Conservation (phyloP, 352 stramenopile species). For the Phytophthora melonis region DNA sequence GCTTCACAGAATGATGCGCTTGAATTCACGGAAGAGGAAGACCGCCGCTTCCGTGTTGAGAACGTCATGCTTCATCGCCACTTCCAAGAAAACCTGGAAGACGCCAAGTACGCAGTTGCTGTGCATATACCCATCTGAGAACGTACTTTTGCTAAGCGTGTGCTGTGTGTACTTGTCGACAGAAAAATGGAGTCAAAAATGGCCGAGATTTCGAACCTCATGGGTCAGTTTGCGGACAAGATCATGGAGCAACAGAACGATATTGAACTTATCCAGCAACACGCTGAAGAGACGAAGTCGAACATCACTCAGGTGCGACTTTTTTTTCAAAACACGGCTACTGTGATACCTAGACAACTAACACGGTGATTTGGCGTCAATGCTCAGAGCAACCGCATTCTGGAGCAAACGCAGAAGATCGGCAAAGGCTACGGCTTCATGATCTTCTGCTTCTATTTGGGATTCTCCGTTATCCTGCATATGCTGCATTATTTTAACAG, state of each 20-base stretch:
- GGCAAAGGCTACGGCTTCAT: conserved; percentile 84
- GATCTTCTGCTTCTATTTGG: conserved; percentile 88
- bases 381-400: conserved; percentile 74
- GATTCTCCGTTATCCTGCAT: conserved; percentile 76
- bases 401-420: conserved; percentile 82
- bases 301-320: conserved; percentile 76
- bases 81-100: conserved; percentile 88
- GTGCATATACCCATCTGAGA: not conserved
- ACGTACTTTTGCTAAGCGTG: not conserved
- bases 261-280: conserved; percentile 80
- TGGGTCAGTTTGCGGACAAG: conserved; percentile 88
- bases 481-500: conserved; percentile 86
- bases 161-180: not conserved
- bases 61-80: conserved; percentile 84
- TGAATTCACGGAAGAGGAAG: conserved; percentile 73
- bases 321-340: not conserved
- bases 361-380: not conserved
- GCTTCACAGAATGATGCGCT: conserved; percentile 59
- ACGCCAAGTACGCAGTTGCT: conserved; percentile 70
- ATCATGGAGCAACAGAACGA: conserved; percentile 86
- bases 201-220: conserved; percentile 85
- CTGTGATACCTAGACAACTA: not conserved
- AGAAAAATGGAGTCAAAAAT: conserved; percentile 90
- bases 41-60: conserved; percentile 69
- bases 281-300: conserved; percentile 71